phyloP scores from a whole-genome alignment of 768 basidiomycete species.

The Podaxis rugospora region DNA sequence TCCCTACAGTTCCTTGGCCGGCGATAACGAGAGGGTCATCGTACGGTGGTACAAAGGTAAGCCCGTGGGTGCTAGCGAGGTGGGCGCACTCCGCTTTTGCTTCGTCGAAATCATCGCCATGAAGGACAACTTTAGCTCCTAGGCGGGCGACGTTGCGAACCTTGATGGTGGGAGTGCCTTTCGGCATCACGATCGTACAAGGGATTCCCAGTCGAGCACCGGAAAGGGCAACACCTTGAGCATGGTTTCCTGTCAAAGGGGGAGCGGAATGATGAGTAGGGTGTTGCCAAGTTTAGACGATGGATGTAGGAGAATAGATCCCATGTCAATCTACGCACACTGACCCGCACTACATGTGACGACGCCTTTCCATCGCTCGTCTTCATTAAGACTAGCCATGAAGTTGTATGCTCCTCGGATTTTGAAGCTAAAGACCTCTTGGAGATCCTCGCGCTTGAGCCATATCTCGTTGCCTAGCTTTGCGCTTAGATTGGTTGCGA shows the following conservation, averaged over 20 bases:
- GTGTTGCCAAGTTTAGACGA: background rate
- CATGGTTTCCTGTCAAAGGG: conserved; percentile 79
- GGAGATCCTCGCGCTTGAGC: conserved; percentile 96
- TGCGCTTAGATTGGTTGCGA: conserved; percentile 80
- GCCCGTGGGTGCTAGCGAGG: conserved; percentile 67
- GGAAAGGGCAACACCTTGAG: conserved; percentile 97
- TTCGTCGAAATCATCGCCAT: conserved; percentile 92
- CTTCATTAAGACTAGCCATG: conserved; percentile 84
- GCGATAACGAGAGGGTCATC: conserved; percentile 97
- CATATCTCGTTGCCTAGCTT: conserved; percentile 91
- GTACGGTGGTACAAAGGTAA: conserved; percentile 93
- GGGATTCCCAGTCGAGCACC: conserved; percentile 83
- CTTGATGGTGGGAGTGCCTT: conserved; percentile 94
- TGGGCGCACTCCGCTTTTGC: conserved; percentile 93
- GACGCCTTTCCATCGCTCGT: conserved; percentile 96
- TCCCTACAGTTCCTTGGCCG: conserved; percentile 91
- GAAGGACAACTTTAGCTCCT: conserved; percentile 90
- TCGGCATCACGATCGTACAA: conserved; percentile 99
- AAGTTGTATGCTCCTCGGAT: conserved; percentile 98
- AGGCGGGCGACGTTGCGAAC: conserved; percentile 92
- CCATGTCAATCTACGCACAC: conserved; percentile 45
- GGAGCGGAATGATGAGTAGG: background rate
- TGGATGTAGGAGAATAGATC: conserved; percentile 10
- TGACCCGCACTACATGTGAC: conserved; percentile 97
- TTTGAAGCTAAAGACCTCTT: conserved; percentile 98